Conservation (phyloP, 441 rosid species). For the Populus hybrid region DNA sequence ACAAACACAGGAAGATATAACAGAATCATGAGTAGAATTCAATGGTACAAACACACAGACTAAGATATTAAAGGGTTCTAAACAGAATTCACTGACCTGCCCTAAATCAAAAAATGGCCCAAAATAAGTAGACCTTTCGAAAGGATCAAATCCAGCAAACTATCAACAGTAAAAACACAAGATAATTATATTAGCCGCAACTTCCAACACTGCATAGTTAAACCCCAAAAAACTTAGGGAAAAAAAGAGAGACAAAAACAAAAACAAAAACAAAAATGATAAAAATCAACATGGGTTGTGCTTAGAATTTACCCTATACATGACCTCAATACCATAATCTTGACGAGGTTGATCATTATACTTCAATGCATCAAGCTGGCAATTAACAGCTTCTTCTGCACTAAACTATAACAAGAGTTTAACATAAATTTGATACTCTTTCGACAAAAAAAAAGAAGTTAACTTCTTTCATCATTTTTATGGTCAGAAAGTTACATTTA, state of each 20-base stretch:
- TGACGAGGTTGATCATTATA: constrained; percentile 82
- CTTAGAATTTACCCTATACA: constrained; percentile 65
- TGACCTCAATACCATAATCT: constrained; percentile 87
- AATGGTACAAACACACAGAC: background rate
- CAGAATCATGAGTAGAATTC: background rate
- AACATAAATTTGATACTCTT: constrained; percentile 8
- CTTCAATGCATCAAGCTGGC: constrained; percentile 88
- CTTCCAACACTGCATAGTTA: background rate
- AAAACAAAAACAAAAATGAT: background rate
- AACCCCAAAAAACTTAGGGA: background rate
- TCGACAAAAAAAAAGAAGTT: background rate
- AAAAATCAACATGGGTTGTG: background rate
- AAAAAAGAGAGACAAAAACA: background rate
- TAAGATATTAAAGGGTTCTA: background rate
- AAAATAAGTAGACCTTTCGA: constrained; percentile 83
- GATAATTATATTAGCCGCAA: background rate
- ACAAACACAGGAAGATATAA: background rate
- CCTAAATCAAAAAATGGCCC: constrained; percentile 94
- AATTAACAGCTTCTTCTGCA: constrained; percentile 77
- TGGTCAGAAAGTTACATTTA: constrained; percentile 46
- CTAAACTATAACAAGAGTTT: constrained; percentile 55
- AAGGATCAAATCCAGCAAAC: constrained; percentile 98
- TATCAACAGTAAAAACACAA: constrained; percentile 22
- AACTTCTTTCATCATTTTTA: background rate
- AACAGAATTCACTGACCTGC: constrained; percentile 49